Evolutionary conservation across 2,329 filamentous ascomycete species (phyloP).

Genomic region (Neocatenulostroma microsporum): DNA sequence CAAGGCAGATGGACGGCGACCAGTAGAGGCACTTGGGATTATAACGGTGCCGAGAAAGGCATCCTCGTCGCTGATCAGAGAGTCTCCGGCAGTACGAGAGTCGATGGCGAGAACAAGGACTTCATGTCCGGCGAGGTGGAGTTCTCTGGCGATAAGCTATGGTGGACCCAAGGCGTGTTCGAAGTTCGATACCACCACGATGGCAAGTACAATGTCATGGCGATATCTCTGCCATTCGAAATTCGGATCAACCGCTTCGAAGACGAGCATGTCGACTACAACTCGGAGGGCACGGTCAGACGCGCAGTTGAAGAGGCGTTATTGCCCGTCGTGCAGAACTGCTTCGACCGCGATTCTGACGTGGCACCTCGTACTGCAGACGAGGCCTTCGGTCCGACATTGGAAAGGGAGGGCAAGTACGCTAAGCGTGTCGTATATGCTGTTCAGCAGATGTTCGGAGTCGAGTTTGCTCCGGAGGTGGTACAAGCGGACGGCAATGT

Average conservation of each 20-base stretch:
- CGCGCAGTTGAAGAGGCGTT: constrained; percentile 67
- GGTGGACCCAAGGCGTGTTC: constrained; percentile 94
- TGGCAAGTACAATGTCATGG: constrained; percentile 86
- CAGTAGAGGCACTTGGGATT: constrained; percentile 67
- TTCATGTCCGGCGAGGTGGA: constrained; percentile 71
- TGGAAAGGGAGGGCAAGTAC: constrained; percentile 83
- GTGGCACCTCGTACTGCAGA: constrained; percentile 74
- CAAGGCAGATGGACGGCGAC: constrained; percentile 85
- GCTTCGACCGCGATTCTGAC: constrained; percentile 83
- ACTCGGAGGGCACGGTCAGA: constrained; percentile 55
- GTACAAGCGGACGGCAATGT: constrained; percentile 89
- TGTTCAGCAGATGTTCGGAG: constrained; percentile 90
- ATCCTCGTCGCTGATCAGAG: constrained; percentile 63
- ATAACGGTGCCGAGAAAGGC: constrained; percentile 64
- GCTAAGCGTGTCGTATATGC: constrained; percentile 87
- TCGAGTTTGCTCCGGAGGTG: constrained; percentile 88
- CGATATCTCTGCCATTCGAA: constrained; percentile 91
- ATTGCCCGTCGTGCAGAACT: constrained; percentile 79
- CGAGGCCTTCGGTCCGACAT: constrained; percentile 74
- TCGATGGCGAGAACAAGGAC: constrained; percentile 47
- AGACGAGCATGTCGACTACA: constrained; percentile 45
- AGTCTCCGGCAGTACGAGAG: constrained; percentile 37
- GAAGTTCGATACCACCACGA: constrained; percentile 97
- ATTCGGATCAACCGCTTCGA: constrained; percentile 76
- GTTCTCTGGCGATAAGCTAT: constrained; percentile 87